Conservation (phyloP, 1,284 basidiomycete genomes). For the Boletus semigastroideus region DNA sequence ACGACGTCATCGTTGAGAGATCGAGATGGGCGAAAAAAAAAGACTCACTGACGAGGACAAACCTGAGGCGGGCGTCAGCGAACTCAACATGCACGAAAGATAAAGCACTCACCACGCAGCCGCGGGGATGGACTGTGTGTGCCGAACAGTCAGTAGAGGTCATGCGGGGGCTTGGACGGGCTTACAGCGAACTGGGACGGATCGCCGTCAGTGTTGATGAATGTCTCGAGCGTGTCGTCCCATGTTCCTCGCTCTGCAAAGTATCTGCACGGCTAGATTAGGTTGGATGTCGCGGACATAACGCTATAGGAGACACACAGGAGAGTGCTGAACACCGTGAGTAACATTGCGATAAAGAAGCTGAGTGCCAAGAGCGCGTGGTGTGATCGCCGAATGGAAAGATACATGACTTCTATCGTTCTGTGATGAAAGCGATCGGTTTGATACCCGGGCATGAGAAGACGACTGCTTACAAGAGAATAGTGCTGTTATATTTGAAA, state of each 20-base stretch:
- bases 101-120: constrained; percentile 56
- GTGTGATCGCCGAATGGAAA: constrained; percentile 81
- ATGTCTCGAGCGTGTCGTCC: constrained; percentile 76
- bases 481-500: constrained; percentile 79
- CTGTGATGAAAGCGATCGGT: constrained; percentile 34
- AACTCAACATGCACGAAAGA: neutral
- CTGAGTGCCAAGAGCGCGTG: constrained; percentile 83
- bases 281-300: neutral
- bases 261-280: constrained; percentile 49
- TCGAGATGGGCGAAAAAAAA: neutral
- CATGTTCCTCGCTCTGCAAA: constrained; percentile 87
- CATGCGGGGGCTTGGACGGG: neutral
- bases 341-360: constrained; percentile 86
- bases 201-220: constrained; percentile 82
- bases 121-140: constrained; percentile 71
- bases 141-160: neutral
- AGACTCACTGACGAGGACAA: constrained; percentile 50
- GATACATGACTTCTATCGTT: constrained; percentile 92
- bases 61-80: constrained; percentile 23
- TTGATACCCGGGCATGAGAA: neutral
- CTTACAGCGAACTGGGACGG: constrained; percentile 70
- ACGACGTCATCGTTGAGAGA: neutral
- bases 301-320: constrained; percentile 47
- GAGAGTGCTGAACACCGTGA: constrained; percentile 84
- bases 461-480: constrained; percentile 60